Percentiles rank a stretch among this genome's conserved stretches.
Conservation (phyloP, 495 filamentous ascomycete species). For the Lasiosphaeria ovina region DNA sequence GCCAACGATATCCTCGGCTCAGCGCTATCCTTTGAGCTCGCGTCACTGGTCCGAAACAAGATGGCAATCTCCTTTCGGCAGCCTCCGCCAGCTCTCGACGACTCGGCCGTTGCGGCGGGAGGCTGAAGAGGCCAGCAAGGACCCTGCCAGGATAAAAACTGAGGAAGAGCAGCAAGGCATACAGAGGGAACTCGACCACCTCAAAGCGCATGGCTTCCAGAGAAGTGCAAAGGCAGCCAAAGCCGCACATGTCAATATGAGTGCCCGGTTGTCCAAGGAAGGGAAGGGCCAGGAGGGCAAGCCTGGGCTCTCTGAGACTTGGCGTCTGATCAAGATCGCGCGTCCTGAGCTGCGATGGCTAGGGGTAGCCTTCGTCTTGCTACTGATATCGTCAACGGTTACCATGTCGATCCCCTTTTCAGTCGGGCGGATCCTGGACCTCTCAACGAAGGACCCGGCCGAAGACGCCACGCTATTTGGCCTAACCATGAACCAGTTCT, state of each 20-base stretch:
- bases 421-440: constrained; percentile 89
- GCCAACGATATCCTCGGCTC: constrained; percentile 4
- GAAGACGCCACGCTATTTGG: constrained; percentile 34
- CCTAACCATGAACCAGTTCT: constrained; percentile 40
- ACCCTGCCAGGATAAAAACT: constrained; percentile 4
- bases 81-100: constrained; percentile 33
- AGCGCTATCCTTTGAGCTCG: neutral
- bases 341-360: constrained; percentile 77
- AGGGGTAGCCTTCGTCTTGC: constrained; percentile 72
- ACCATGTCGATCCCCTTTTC: constrained; percentile 96
- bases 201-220: constrained; percentile 34
- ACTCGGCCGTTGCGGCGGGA: constrained; percentile 18
- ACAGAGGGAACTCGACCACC: constrained; percentile 22
- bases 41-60: constrained; percentile 8
- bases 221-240: constrained; percentile 71
- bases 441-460: constrained; percentile 40
- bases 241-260: constrained; percentile 86
- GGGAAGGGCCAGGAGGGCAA: constrained; percentile 64
- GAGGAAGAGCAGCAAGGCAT: constrained; percentile 15
- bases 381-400: constrained; percentile 82
- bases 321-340: constrained; percentile 86
- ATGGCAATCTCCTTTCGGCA: constrained; percentile 25
- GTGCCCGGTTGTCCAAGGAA: constrained; percentile 81
- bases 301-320: constrained; percentile 72
- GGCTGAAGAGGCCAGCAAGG: constrained; percentile 2